A percentile compares a stretch with the other conserved stretches of the same genome.
phyloP scores from a whole-genome alignment of 1,284 basidiomycete species.

The Hemileia vastatrix region DNA sequence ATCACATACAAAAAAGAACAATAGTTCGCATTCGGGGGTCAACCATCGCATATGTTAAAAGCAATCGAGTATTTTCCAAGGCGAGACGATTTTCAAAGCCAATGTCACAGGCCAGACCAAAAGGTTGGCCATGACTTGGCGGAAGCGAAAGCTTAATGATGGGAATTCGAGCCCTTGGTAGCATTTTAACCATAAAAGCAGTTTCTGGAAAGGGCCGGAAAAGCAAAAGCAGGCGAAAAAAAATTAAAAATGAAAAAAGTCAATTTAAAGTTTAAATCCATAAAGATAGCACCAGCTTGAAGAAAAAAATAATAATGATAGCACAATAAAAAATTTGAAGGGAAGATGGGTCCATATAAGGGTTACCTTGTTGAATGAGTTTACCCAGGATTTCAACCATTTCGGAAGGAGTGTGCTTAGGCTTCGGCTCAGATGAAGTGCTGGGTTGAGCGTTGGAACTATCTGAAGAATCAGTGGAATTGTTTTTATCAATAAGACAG shows the following conservation, averaged over 20 bases:
- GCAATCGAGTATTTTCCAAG: slow-evolving; percentile 86
- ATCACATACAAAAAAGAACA: slow-evolving; percentile 78
- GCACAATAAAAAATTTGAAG: slow-evolving; percentile 1
- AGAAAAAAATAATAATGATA: not conserved
- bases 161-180: slow-evolving; percentile 93
- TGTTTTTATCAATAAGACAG: slow-evolving; percentile 67
- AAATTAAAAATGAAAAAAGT: slow-evolving; percentile 11
- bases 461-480: not conserved
- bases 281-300: not conserved
- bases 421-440: slow-evolving; percentile 33
- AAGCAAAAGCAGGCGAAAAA: not conserved
- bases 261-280: not conserved
- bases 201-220: slow-evolving; percentile 56
- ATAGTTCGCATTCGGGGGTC: slow-evolving; percentile 89
- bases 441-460: not conserved
- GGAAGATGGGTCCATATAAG: not conserved
- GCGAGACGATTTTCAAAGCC: slow-evolving; percentile 96
- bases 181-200: slow-evolving; percentile 90
- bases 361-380: slow-evolving; percentile 76
- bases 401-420: slow-evolving; percentile 64
- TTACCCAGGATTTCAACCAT: slow-evolving; percentile 89
- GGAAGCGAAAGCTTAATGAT: slow-evolving; percentile 94
- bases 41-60: slow-evolving; percentile 95
- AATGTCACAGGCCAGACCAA: slow-evolving; percentile 83
- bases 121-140: slow-evolving; percentile 75